Evolutionary conservation across 306 rosid species (phyloP).

Genomic region (Trifolium fragiferum): DNA sequence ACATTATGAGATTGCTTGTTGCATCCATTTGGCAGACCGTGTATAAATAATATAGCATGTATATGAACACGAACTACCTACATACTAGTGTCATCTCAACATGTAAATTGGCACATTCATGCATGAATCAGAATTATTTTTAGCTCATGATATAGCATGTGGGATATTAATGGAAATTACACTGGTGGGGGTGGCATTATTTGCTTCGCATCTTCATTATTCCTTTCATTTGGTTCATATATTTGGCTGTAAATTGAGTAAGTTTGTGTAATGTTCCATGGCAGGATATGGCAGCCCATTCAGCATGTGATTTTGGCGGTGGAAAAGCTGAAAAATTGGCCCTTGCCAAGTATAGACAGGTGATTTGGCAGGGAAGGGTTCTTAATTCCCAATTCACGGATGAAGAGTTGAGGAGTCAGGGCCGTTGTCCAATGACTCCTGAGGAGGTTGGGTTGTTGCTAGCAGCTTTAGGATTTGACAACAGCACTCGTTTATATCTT

Average conservation of each 20-base stretch:
- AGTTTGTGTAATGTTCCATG: slow-evolving; percentile 15
- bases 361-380: slow-evolving; percentile 97
- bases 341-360: slow-evolving; percentile 89
- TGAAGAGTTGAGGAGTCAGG: slow-evolving; percentile 92
- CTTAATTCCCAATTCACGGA: slow-evolving; percentile 96
- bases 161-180: too few species aligned
- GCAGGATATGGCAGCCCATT: slow-evolving; percentile 99
- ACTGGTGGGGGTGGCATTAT: too few species aligned
- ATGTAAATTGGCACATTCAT: background rate
- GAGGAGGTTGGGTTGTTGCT: slow-evolving; percentile 94
- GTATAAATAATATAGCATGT: background rate
- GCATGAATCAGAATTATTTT: background rate
- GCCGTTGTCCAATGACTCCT: slow-evolving; percentile 98
- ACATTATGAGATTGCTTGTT: background rate
- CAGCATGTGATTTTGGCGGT: slow-evolving; percentile 99
- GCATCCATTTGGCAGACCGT: background rate
- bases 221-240: background rate
- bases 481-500: slow-evolving; percentile 87
- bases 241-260: slow-evolving; percentile 21
- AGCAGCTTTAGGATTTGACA: slow-evolving; percentile 93
- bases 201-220: too few species aligned
- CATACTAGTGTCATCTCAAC: background rate
- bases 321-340: slow-evolving; percentile 92
- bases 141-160: background rate
- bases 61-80: background rate